Evolutionary conservation across 768 basidiomycete species (phyloP), one percentile per base, ranked within the genome.

Genomic region (Russula vinacea): DNA sequence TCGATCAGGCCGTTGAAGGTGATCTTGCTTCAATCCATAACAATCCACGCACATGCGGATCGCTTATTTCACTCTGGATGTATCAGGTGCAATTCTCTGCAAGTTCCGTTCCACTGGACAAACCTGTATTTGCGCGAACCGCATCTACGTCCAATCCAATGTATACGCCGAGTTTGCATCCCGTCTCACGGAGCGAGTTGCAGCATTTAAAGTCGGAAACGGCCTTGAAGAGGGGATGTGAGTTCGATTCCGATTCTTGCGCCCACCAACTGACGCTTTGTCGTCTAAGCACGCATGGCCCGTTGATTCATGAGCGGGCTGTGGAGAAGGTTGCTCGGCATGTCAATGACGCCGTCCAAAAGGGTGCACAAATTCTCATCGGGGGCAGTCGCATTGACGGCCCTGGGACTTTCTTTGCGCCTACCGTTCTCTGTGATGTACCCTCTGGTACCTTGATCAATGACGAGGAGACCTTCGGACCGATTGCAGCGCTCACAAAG

Each of bases 381-480:
- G 97, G 97, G n/a, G 97, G 96, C 7, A 88, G 88, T 73, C 74
- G 82, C 32, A 71, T 87, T 49, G 79, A 83, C 52, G 79, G 80
- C 65, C 75, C 78, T 3, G 83, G 81, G 32, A 78, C 83, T 55
- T 95, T 94, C 83, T 95, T 87, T 77, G 75, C 82, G 19, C 95
- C 95, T 1, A 98, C 97, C 2, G 85, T 99, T 52, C 84, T 99
- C 32, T 83, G 84, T 5, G 92, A 98, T 67, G 95, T 98, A 14
- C 82, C 90, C 0, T 42, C 75, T 24, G 77, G 81, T 32, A 90
- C 92, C 11, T 76, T 81, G 40, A 72, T 96, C 70, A 82, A 84
- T 70, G 71, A 71, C 11, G 97, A 98, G 73, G 97, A 99, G 80
- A 98, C 97, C 0, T 99, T 99, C 71, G 97, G 96, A 0, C 95